Conservation (phyloP, 345 rosid species). For the Brassica incana region DNA sequence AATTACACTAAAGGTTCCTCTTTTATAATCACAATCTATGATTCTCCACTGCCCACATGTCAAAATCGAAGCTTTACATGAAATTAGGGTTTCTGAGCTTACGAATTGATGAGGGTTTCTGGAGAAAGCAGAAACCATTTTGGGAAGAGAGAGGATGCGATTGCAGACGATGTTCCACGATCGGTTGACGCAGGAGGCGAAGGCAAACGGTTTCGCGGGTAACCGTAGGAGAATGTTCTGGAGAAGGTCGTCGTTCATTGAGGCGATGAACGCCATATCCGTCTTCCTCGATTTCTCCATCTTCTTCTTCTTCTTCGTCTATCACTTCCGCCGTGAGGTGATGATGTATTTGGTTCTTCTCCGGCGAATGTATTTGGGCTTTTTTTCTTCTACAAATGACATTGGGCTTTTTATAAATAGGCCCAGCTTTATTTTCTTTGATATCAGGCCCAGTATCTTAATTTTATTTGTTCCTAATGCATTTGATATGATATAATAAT, state of each 20-base stretch:
- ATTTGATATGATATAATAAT: no score
- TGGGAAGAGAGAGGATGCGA: slow-evolving; percentile 35
- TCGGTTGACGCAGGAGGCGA: slow-evolving; percentile 38
- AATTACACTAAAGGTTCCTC: background rate
- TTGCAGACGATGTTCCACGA: slow-evolving; percentile 36
- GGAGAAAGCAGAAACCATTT: slow-evolving; percentile 32
- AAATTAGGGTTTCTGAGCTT: slow-evolving; percentile 14
- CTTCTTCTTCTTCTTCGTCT: slow-evolving; percentile 27
- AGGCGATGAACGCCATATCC: slow-evolving; percentile 10
- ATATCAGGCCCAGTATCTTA: no score
- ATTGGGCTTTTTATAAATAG: slow-evolving; percentile 10
- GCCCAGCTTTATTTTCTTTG: background rate
- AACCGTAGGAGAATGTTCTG: slow-evolving; percentile 30
- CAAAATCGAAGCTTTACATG: background rate
- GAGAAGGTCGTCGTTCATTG: slow-evolving; percentile 33
- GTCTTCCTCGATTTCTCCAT: slow-evolving; percentile 31
- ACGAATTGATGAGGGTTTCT: slow-evolving; percentile 15
- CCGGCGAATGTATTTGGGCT: slow-evolving; percentile 22
- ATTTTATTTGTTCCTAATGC: no score
- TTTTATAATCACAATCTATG: background rate
- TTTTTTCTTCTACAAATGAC: background rate
- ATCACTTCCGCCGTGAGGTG: background rate
- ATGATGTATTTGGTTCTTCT: background rate
- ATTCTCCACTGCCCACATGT: background rate
- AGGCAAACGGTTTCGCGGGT: slow-evolving; percentile 38